These are phyloP conservation scores for Pichia gijzeniarum DNA, from an alignment of 805 yeast species.

Conservation along the genomic window DNA sequence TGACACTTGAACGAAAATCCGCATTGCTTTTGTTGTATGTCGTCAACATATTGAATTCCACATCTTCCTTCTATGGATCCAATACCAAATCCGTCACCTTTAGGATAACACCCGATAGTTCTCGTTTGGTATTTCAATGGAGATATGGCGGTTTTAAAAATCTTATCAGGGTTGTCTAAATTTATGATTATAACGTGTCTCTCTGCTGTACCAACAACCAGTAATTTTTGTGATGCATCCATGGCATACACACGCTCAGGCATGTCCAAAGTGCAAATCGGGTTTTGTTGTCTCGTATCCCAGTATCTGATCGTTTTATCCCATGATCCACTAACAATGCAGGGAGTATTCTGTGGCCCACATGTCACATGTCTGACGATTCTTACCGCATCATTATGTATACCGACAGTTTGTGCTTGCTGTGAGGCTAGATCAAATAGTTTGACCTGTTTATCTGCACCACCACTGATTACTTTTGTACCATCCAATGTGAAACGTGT, in stretches of 20 bases:
- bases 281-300: slow-evolving; percentile 84
- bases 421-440: slow-evolving; percentile 77
- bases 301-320: slow-evolving; percentile 91
- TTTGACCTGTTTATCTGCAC: slow-evolving; percentile 83
- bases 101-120: slow-evolving; percentile 75
- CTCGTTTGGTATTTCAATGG: slow-evolving; percentile 91
- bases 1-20: slow-evolving; percentile 96
- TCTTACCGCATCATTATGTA: slow-evolving; percentile 76
- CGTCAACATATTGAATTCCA: slow-evolving; percentile 88
- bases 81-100: slow-evolving; percentile 86
- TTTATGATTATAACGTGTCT: slow-evolving; percentile 73
- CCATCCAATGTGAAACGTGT: slow-evolving; percentile 87
- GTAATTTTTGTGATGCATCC: slow-evolving; percentile 74
- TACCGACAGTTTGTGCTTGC: slow-evolving; percentile 78
- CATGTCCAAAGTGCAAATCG: slow-evolving; percentile 71
- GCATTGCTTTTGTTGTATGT: slow-evolving; percentile 57
- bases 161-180: slow-evolving; percentile 72
- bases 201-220: slow-evolving; percentile 94
- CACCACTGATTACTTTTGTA: slow-evolving; percentile 79
- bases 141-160: slow-evolving; percentile 65
- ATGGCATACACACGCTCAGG: slow-evolving; percentile 90
- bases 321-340: slow-evolving; percentile 92
- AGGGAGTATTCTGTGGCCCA: slow-evolving; percentile 76
- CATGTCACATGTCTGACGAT: slow-evolving; percentile 71
- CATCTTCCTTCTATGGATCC: slow-evolving; percentile 96